These are phyloP conservation scores for Moringa oleifera DNA, from an alignment of 345 rosid species.

Conservation along the genomic window DNA sequence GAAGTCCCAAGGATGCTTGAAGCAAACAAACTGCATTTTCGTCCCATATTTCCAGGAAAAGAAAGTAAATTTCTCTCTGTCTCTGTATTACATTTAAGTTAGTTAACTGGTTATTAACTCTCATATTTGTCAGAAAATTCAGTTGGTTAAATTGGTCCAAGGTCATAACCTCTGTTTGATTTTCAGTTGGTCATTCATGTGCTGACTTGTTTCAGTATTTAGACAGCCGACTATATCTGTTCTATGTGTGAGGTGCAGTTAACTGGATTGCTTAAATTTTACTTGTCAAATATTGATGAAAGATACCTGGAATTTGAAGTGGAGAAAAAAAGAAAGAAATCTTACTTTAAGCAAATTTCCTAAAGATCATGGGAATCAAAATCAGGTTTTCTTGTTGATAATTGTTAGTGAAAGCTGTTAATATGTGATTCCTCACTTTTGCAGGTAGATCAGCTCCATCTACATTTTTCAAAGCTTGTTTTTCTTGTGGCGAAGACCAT, in stretches of 20 bases:
- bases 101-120: not conserved
- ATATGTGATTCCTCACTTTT: constrained; percentile 4
- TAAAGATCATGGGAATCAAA: not conserved
- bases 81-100: constrained; percentile 1
- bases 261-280: not conserved
- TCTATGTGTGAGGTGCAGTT: too few species aligned
- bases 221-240: too few species aligned
- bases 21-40: constrained; percentile 87
- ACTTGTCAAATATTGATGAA: not conserved
- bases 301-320: too few species aligned
- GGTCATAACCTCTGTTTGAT: too few species aligned
- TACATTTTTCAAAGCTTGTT: constrained; percentile 60
- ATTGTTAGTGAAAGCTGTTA: constrained; percentile 8
- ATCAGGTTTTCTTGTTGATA: constrained; percentile 6
- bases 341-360: not conserved
- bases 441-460: constrained; percentile 52
- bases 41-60: constrained; percentile 54
- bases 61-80: constrained; percentile 41
- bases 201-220: too few species aligned
- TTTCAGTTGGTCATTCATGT: not conserved
- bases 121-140: not conserved
- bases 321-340: not conserved
- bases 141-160: not conserved
- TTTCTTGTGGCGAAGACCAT: constrained; percentile 83
- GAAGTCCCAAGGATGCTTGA: constrained; percentile 99